These are phyloP conservation scores for Candida succiphila DNA, from an alignment of 805 yeast genomes.

Conservation along the genomic window DNA sequence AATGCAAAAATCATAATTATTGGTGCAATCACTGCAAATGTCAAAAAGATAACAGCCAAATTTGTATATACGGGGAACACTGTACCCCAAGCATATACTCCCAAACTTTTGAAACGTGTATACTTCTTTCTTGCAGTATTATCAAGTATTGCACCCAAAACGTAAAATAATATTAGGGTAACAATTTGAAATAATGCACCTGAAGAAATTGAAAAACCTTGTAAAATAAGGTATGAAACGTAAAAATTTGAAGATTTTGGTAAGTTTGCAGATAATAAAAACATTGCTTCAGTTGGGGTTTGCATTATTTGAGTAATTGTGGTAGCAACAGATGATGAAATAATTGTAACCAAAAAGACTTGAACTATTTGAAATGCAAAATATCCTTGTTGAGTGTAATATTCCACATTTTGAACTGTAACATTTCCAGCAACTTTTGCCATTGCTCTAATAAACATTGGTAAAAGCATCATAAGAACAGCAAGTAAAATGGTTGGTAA, in stretches of 20 bases:
- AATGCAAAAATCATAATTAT: constrained; percentile 67
- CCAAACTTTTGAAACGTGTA: constrained; percentile 44
- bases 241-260: constrained; percentile 70
- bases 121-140: constrained; percentile 59
- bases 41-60: constrained; percentile 56
- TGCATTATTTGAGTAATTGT: constrained; percentile 53
- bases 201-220: constrained; percentile 58
- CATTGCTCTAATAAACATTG: constrained; percentile 54
- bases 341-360: constrained; percentile 60
- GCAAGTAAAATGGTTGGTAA: constrained; percentile 61
- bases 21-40: constrained; percentile 73
- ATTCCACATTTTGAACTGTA: constrained; percentile 47
- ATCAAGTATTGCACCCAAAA: constrained; percentile 49
- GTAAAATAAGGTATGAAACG: constrained; percentile 57
- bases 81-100: constrained; percentile 61
- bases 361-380: constrained; percentile 66
- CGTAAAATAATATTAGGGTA: constrained; percentile 47
- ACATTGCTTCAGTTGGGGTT: constrained; percentile 49
- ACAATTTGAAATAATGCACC: constrained; percentile 57
- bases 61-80: constrained; percentile 67
- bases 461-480: constrained; percentile 55
- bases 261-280: constrained; percentile 50
- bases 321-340: constrained; percentile 64
- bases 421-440: constrained; percentile 51
- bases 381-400: constrained; percentile 56